phyloP scores from a whole-genome alignment of 441 rosid genomes.

The Pelargonium myrrhifolium region DNA sequence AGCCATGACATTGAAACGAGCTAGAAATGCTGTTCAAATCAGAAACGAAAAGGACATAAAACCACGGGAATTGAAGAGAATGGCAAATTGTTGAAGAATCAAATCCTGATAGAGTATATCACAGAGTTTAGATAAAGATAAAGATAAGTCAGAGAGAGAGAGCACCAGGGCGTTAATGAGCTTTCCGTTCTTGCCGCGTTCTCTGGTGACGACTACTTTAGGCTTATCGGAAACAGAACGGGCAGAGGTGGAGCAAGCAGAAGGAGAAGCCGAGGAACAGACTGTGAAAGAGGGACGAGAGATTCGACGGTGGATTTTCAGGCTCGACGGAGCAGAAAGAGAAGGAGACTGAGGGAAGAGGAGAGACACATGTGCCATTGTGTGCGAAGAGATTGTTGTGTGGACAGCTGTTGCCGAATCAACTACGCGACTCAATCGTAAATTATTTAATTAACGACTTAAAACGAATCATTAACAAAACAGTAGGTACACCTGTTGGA shows the following conservation, averaged over 20 bases:
- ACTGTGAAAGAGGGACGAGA: neutral
- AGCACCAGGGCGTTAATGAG: neutral
- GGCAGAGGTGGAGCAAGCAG: too few relatives aligned
- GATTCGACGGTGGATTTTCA: conserved; percentile 1
- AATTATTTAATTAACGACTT: neutral
- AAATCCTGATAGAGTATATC: neutral
- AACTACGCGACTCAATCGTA: neutral
- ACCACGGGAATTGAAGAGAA: too few relatives aligned
- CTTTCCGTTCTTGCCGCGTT: conserved; percentile 4
- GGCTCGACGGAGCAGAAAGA: neutral
- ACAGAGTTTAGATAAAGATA: neutral
- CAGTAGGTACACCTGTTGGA: neutral
- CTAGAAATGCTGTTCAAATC: too few relatives aligned
- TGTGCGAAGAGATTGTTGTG: too few relatives aligned
- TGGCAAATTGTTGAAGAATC: neutral
- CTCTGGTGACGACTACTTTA: conserved; percentile 1
- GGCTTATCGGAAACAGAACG: neutral
- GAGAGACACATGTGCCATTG: neutral
- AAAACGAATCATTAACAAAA: too few relatives aligned
- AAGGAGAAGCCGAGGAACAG: too few relatives aligned
- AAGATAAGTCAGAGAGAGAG: neutral
- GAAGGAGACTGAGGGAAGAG: neutral
- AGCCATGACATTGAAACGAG: too few relatives aligned
- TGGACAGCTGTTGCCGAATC: too few relatives aligned
- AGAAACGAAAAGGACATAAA: too few relatives aligned